phyloP scores from a whole-genome alignment of 1,284 basidiomycete genomes.

The Coniferiporia sulphurascens region DNA sequence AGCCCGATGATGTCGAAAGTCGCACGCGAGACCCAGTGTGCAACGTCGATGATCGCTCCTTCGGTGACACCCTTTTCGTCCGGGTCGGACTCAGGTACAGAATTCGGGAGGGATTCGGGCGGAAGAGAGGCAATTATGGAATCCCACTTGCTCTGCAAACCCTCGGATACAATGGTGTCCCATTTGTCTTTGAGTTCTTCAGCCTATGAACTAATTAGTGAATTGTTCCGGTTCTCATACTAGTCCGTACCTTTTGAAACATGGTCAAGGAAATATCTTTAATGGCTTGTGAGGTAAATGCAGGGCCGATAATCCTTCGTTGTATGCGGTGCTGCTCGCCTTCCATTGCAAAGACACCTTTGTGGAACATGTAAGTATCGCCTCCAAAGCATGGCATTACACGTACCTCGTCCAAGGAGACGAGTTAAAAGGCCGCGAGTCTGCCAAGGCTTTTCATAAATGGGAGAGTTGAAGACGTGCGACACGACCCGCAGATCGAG shows the following conservation, averaged over 20 bases:
- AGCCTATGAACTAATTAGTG: conserved; percentile 22
- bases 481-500: conserved; percentile 45
- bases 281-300: conserved; percentile 40
- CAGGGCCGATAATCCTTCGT: conserved; percentile 43
- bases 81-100: background rate
- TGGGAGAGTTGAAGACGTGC: conserved; percentile 43
- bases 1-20: conserved; percentile 50
- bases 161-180: conserved; percentile 35
- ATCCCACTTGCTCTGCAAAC: conserved; percentile 35
- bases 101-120: conserved; percentile 2
- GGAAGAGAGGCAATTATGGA: conserved; percentile 24
- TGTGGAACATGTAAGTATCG: background rate
- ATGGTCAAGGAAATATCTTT: conserved; percentile 40
- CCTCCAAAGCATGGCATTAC: background rate
- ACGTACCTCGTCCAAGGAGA: conserved; percentile 42
- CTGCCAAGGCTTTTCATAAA: conserved; percentile 53
- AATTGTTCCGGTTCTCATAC: background rate
- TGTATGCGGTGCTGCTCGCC: conserved; percentile 40
- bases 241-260: conserved; percentile 34
- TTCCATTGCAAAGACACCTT: conserved; percentile 48
- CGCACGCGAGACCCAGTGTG: conserved; percentile 44
- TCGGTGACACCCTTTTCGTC: conserved; percentile 1
- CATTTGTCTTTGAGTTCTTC: conserved; percentile 37
- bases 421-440: conserved; percentile 42
- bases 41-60: conserved; percentile 35